These are phyloP conservation scores for Amanita polypyramis DNA, from an alignment of 768 basidiomycete species.

Conservation along the genomic window DNA sequence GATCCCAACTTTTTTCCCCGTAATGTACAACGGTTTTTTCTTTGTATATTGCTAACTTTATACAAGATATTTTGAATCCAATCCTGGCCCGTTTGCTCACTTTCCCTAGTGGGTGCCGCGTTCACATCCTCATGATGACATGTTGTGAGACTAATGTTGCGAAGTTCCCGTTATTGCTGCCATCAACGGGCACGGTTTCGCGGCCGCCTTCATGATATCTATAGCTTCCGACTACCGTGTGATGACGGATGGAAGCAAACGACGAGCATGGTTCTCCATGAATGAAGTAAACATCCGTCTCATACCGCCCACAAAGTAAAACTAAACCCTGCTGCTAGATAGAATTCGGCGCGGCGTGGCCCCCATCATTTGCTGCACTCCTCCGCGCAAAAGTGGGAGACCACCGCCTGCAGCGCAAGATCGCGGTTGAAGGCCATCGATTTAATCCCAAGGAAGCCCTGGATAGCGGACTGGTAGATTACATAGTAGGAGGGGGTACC, in stretches of 20 bases:
- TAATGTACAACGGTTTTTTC: constrained; percentile 20
- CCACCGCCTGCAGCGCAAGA: constrained; percentile 50
- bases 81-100: constrained; percentile 56
- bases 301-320: background rate
- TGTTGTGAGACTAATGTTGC: constrained; percentile 2
- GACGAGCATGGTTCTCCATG: constrained; percentile 84
- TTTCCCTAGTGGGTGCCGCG: constrained; percentile 53
- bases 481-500: constrained; percentile 53
- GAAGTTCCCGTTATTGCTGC: constrained; percentile 72
- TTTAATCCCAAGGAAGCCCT: constrained; percentile 69
- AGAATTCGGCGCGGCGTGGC: constrained; percentile 77
- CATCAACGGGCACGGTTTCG: constrained; percentile 81
- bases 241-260: constrained; percentile 73
- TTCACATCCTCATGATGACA: background rate
- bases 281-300: constrained; percentile 53
- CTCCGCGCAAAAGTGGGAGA: constrained; percentile 56
- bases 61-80: constrained; percentile 63
- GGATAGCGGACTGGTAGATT: constrained; percentile 57
- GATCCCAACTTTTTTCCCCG: constrained; percentile 61
- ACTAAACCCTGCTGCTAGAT: constrained; percentile 29
- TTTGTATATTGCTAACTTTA: constrained; percentile 4
- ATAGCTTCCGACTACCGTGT: constrained; percentile 82
- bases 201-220: constrained; percentile 71
- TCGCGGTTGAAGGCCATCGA: constrained; percentile 71
- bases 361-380: constrained; percentile 57